phyloP scores from a whole-genome alignment of 225 moss, liverwort and hornwort genomes.

The Climacium dendroides region DNA sequence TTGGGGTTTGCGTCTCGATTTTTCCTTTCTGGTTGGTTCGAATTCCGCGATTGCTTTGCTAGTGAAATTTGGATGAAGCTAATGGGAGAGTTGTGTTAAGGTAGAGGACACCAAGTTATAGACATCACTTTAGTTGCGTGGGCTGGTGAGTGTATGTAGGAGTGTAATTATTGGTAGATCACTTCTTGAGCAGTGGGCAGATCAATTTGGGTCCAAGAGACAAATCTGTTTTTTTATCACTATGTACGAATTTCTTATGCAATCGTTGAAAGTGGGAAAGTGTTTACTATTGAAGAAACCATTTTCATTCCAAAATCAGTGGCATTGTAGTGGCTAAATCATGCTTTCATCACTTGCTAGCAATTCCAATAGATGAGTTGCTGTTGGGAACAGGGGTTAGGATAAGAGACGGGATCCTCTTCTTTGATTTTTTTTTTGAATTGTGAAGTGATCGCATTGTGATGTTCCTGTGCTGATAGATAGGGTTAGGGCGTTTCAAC shows the following conservation, averaged over 20 bases:
- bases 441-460: background rate
- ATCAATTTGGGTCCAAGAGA: background rate
- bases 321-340: background rate
- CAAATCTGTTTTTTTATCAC: background rate
- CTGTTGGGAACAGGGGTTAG: background rate
- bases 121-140: no score
- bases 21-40: background rate
- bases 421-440: background rate
- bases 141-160: no score
- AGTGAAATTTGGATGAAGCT: background rate
- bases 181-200: background rate
- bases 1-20: background rate
- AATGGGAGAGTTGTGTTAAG: background rate
- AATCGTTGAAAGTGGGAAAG: background rate
- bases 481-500: background rate
- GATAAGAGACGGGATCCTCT: background rate
- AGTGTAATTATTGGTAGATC: background rate
- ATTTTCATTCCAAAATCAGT: background rate
- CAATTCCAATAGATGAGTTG: background rate
- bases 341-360: background rate
- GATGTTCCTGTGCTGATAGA: background rate
- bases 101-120: no score
- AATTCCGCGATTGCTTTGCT: background rate
- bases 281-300: background rate
- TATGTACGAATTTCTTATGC: background rate